Base-by-base conservation (phyloP, 176 grass and related monocot species). In the Poa pratensis region DNA sequence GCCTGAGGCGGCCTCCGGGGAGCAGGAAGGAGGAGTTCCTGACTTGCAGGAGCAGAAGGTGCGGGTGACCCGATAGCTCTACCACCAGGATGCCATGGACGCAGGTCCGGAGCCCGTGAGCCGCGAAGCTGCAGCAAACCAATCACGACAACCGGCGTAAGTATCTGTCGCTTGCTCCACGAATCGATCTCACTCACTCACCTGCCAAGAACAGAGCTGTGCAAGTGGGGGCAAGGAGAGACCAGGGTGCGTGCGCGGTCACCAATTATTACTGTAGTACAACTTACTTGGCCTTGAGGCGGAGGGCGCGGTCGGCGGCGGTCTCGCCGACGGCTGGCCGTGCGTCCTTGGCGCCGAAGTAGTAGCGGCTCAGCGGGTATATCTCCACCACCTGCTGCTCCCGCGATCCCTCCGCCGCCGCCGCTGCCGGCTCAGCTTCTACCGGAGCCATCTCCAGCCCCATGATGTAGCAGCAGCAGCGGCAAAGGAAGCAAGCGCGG, bases 71-170 rank as follows among this genome's bases (percentile, higher is more conserved):
- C 26, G 81, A 86, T 65, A 94, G 81, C 78, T 90, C 88, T 8
- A 92, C 89, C 90, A 94, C 46, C 59, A 94, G 82, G 64, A 94
- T 63, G 69, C 85, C 92, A 19, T 90, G 60, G 79, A 94, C 92
- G 89, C 34, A 80, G 51, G 92, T 94, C 53, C 87, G 86, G 53
- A 90, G 57, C 62, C 90, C 90, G 80, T 63, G 82, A n/a, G 74
- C 84, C 11, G 85, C 89, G 58, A 90, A 88, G 74, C 92, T 94
- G 84, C 73, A 40, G 71, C 3, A 12, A 40, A 69, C 35, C 8
- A 78, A 42, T n/a, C 15, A 79, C 67, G 52, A 5, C 45, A 20
- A 22, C 23, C 18, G 16, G 37, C 5, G n/a, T n/a, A 12, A 50
- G 70, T 17, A 73, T 14, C 20, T 48, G 12, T 6, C 7, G 52